Conservation (phyloP, 305 asterid genomes). For the Stenogyne calaminthoides region DNA sequence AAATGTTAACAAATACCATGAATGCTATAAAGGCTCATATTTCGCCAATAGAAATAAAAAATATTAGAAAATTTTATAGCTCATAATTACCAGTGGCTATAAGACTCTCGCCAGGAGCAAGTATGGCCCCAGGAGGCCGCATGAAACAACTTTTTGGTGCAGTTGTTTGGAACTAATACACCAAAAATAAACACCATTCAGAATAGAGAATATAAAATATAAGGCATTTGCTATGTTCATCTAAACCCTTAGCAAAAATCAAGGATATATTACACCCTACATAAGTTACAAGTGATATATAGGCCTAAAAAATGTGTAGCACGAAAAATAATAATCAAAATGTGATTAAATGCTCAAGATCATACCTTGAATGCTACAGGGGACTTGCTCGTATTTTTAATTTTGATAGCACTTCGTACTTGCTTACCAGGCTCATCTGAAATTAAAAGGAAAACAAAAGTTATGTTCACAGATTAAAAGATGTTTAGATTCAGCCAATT, state of each 20-base stretch:
- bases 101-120: slow-evolving; percentile 89
- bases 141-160: slow-evolving; percentile 96
- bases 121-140: slow-evolving; percentile 99
- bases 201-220: slow-evolving; percentile 11
- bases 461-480: slow-evolving; percentile 7
- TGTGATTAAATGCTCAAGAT: background rate
- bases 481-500: slow-evolving; percentile 15
- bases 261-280: slow-evolving; percentile 8
- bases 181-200: slow-evolving; percentile 32
- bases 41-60: background rate
- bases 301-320: slow-evolving; percentile 9
- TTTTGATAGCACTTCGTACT: slow-evolving; percentile 85
- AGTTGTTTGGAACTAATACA: slow-evolving; percentile 86
- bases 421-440: slow-evolving; percentile 96
- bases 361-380: slow-evolving; percentile 87
- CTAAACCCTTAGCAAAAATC: slow-evolving; percentile 20
- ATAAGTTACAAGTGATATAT: slow-evolving; percentile 14
- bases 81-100: slow-evolving; percentile 75
- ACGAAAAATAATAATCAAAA: no score
- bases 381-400: slow-evolving; percentile 91
- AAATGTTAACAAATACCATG: background rate
- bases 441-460: slow-evolving; percentile 2
- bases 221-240: slow-evolving; percentile 5
- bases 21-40: slow-evolving; percentile 1
- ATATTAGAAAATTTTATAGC: background rate